Base-by-base conservation (phyloP, 306 rosid species). In the Lagenaria siceraria region DNA sequence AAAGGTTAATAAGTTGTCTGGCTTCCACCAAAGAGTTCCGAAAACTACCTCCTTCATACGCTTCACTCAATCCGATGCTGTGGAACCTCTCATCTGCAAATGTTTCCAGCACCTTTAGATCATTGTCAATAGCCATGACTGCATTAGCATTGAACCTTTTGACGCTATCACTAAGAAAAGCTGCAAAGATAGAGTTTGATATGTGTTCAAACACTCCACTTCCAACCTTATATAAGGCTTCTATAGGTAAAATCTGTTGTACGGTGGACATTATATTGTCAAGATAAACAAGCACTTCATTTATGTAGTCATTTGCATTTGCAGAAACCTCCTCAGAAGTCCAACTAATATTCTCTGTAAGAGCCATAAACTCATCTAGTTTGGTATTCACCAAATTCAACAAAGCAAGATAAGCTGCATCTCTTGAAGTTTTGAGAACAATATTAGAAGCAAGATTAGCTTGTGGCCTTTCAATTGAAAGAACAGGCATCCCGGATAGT, bases 161-260 rank as follows among this genome's bases (percentile, higher is more conserved):
- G 77, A 95, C 58, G 53, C 80, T 86, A 80, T 89, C 97, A 46
- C 89, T 89, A 7, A 86, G 88, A 76, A 95, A 92, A 43, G 96
- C 97, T 25, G 84, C 74, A 72, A 90, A 86, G 27, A 95, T 88
- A 33, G 84, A 83, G 79, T 84, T 78, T 64, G 91, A 88, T 76
- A 95, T 86, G 71, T 95, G 97, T 46, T 92, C 97, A 42, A 95
- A 90, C n/a, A 97, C 97, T 68, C 93, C 90, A 60, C 80, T 87
- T 17, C 96, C 99, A 13, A 92, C 91, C 83, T 89, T 89, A 81
- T 86, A 89, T 74, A 92, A 60, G 66, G 97, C 93, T 70, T 95
- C 99, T 83, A 87, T 38, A 7, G 99, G 97, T 77, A 95, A 83
- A 82, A 92, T 84, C 55, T 95, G 97, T 78, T 92, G 97, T 0